These are phyloP conservation scores for Xylariaceae sp. DNA, from an alignment of 2,329 filamentous ascomycete species.

Conservation along the genomic window DNA sequence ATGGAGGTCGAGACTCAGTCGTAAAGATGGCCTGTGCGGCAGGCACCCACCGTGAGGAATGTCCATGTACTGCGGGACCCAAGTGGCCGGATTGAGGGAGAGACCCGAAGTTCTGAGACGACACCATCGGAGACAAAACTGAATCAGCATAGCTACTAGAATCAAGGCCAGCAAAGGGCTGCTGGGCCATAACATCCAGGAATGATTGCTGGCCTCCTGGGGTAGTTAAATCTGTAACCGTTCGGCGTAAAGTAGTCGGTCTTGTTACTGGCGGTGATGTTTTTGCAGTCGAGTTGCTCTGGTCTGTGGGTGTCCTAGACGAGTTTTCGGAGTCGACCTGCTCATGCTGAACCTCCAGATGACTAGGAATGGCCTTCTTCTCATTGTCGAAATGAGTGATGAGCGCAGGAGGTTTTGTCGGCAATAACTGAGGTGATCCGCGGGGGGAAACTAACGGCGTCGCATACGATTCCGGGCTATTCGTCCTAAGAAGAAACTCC, in stretches of 20 bases:
- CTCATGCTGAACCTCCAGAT: constrained; percentile 20
- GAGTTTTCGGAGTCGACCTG: constrained; percentile 43
- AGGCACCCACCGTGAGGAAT: constrained; percentile 84
- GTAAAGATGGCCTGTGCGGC: constrained; percentile 96
- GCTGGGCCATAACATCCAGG: constrained; percentile 76
- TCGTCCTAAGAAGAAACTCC: constrained; percentile 59
- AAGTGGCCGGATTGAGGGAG: constrained; percentile 43
- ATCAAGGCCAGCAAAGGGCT: constrained; percentile 65
- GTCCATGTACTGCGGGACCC: constrained; percentile 67
- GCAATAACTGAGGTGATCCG: constrained; percentile 18
- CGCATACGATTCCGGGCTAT: constrained; percentile 45
- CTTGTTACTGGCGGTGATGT: constrained; percentile 53
- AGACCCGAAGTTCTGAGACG: constrained; percentile 38
- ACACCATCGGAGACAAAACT: constrained; percentile 40
- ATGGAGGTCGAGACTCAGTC: constrained; percentile 83
- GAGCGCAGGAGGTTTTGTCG: constrained; percentile 5
- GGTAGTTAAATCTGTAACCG: constrained; percentile 76
- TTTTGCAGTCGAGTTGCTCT: constrained; percentile 48
- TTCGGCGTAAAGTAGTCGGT: constrained; percentile 70
- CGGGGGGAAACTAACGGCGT: constrained; percentile 34
- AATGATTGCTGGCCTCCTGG: constrained; percentile 75
- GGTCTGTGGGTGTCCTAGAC: constrained; percentile 51
- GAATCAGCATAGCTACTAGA: constrained; percentile 31
- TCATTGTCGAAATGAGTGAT: constrained; percentile 4
- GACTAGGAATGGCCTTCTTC: constrained; percentile 13